phyloP scores from a whole-genome alignment of 2,329 filamentous ascomycete genomes.

The Neofusicoccum ribis region DNA sequence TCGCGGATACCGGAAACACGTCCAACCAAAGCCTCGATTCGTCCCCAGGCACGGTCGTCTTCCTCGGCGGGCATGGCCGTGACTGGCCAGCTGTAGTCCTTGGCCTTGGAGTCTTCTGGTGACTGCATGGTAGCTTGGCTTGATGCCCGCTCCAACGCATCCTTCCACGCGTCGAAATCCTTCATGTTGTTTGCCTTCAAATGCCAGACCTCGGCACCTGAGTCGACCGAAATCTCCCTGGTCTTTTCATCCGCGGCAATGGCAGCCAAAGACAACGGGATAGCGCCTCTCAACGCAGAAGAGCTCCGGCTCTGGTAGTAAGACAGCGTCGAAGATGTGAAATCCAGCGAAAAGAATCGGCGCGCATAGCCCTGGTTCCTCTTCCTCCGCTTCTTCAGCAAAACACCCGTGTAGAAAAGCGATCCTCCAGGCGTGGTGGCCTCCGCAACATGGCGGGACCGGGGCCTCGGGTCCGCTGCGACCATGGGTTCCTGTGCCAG shows the following conservation, averaged over 20 bases:
- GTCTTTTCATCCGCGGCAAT: conserved; percentile 86
- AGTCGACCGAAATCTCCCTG: conserved; percentile 93
- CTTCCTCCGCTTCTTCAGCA: conserved; percentile 90
- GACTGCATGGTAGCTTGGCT: conserved; percentile 45
- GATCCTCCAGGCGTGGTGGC: conserved; percentile 26
- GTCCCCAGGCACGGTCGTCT: conserved; percentile 83
- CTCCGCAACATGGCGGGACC: conserved; percentile 35
- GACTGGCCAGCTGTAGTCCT: conserved; percentile 27
- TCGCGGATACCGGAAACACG: conserved; percentile 85
- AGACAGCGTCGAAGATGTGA: conserved; percentile 87
- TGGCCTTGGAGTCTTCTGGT: conserved; percentile 29
- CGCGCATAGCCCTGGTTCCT: conserved; percentile 90
- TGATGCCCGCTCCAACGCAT: conserved; percentile 80
- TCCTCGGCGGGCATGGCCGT: conserved; percentile 37
- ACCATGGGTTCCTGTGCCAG: conserved; percentile 40
- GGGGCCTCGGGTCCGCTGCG: conserved; percentile 42
- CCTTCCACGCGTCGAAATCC: conserved; percentile 86
- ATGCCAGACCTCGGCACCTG: conserved; percentile 96
- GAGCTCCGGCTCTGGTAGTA: conserved; percentile 96
- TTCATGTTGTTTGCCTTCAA: conserved; percentile 77
- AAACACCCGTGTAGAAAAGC: conserved; percentile 76
- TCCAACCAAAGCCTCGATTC: conserved; percentile 81
- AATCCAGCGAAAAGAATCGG: conserved; percentile 94
- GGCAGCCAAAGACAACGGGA: conserved; percentile 86
- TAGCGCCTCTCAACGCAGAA: conserved; percentile 85